phyloP scores from a whole-genome alignment of 345 rosid species.

The Heritiera fomes region DNA sequence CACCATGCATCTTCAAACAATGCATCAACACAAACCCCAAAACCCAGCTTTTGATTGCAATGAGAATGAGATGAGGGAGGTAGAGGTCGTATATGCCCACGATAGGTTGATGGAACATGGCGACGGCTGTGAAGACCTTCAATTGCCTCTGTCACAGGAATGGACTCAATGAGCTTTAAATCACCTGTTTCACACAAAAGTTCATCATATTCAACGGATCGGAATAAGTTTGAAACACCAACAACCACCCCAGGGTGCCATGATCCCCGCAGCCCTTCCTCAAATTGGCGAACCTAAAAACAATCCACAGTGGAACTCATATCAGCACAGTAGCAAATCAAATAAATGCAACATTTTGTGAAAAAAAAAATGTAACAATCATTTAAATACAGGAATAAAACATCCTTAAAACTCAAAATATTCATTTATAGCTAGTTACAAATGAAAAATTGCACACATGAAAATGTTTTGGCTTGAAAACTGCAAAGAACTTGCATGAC shows the following conservation, averaged over 20 bases:
- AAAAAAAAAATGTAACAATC: background rate
- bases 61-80: slow-evolving; percentile 20
- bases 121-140: slow-evolving; percentile 43
- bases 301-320: background rate
- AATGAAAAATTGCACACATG: background rate
- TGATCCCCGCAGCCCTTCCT: slow-evolving; percentile 44
- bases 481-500: background rate
- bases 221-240: slow-evolving; percentile 32
- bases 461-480: background rate
- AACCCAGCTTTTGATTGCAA: slow-evolving; percentile 25
- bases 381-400: background rate
- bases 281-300: slow-evolving; percentile 48
- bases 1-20: slow-evolving; percentile 49
- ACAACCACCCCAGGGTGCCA: slow-evolving; percentile 49
- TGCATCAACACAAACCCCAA: slow-evolving; percentile 48
- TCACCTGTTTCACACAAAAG: slow-evolving; percentile 37
- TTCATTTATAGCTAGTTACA: background rate
- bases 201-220: slow-evolving; percentile 38
- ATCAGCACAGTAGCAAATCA: slow-evolving; percentile 4
- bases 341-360: background rate
- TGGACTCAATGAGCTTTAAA: slow-evolving; percentile 36
- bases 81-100: slow-evolving; percentile 41
- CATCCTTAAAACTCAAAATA: background rate
- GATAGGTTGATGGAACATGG: slow-evolving; percentile 36
- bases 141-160: slow-evolving; percentile 39